Percentiles rank a stretch among this genome's conserved stretches.
These are phyloP conservation scores for Rostrohypoxylon terebratum DNA, from an alignment of 495 filamentous ascomycete species.

Conservation along the genomic window DNA sequence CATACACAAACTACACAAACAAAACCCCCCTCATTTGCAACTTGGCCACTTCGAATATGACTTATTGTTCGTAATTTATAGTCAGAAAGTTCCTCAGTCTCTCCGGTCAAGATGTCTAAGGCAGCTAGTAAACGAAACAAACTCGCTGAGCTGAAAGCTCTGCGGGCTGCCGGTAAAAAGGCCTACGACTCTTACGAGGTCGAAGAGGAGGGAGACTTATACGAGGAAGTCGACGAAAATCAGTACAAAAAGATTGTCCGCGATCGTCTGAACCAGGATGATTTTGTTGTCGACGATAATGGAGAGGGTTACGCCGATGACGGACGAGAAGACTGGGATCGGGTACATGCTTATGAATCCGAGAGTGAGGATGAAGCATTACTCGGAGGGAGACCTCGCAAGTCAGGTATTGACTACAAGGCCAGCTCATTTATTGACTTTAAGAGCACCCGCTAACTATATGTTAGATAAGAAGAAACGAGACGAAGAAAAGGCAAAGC, in stretches of 20 bases:
- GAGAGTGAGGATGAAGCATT: constrained; percentile 79
- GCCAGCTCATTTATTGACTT: neutral
- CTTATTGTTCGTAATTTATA: constrained; percentile 26
- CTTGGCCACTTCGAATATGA: constrained; percentile 32
- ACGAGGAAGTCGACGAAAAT: constrained; percentile 97
- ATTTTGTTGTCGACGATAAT: constrained; percentile 97
- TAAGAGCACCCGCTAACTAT: constrained; percentile 25
- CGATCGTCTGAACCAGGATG: constrained; percentile 88
- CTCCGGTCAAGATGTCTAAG: constrained; percentile 55
- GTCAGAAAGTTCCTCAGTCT: constrained; percentile 11
- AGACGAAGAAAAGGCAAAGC: constrained; percentile 87
- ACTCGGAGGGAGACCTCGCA: constrained; percentile 66
- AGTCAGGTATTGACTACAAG: constrained; percentile 58
- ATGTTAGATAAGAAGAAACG: constrained; percentile 81
- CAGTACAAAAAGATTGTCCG: constrained; percentile 96
- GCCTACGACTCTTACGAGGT: constrained; percentile 89
- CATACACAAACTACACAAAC: constrained; percentile 2
- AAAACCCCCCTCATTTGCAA: constrained; percentile 14
- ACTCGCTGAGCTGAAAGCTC: constrained; percentile 83
- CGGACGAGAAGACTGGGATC: constrained; percentile 96
- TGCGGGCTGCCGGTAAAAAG: constrained; percentile 91
- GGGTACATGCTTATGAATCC: constrained; percentile 71
- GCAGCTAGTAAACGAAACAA: constrained; percentile 58
- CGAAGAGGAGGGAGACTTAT: constrained; percentile 83
- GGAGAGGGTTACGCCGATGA: constrained; percentile 96